Evolutionary conservation across 768 basidiomycete genomes (phyloP), one percentile per base, ranked within the genome.

Genomic region (Amanita brunnescens): DNA sequence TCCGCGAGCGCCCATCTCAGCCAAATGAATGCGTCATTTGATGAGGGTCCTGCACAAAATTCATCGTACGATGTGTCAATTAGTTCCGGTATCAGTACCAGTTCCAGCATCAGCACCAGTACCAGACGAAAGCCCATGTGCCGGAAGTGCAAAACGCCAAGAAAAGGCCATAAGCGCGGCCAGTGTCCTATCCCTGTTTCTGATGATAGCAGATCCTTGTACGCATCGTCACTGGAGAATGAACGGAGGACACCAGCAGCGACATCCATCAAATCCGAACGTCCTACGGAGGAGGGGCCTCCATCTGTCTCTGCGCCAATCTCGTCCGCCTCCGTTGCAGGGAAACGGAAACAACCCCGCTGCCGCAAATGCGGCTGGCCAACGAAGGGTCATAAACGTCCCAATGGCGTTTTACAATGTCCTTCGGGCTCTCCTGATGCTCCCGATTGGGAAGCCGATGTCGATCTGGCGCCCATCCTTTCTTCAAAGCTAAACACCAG

Each of bases 311-410:
- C 47, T 10, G 30, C 40, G 21, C 14, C 37, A 18, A 20, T 16
- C 13, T 13, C 49, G 6, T 40, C 49, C 14, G 24, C 10, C 26
- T 50, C 49, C 5, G 6, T 24, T 26, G 3, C 16, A 13, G 20
- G 40, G 0, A 41, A 26, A 33, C 40, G 49, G 10, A 40, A 41
- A 21, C 26, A 3, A 20, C 38, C 39, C 8, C 37, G 21, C 1
- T 48, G 47, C 32, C 23, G 38, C 1, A 41, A 26, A 12, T 50
- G 49, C 16, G 49, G 49, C 21, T 24, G 10, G 20, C 50, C 42
- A 16, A 51, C 44, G 50, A 51, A 44, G 40, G 49, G 50, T 12
- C 50, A 51, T 20, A 51, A 43, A n/a, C 42, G 50, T 23, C 47
- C 34, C 16, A 23, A 20, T 9, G 47, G 47, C 10, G 4, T 16